phyloP scores from a whole-genome alignment of 2,329 filamentous ascomycete species.

The Epichloe gansuensis region DNA sequence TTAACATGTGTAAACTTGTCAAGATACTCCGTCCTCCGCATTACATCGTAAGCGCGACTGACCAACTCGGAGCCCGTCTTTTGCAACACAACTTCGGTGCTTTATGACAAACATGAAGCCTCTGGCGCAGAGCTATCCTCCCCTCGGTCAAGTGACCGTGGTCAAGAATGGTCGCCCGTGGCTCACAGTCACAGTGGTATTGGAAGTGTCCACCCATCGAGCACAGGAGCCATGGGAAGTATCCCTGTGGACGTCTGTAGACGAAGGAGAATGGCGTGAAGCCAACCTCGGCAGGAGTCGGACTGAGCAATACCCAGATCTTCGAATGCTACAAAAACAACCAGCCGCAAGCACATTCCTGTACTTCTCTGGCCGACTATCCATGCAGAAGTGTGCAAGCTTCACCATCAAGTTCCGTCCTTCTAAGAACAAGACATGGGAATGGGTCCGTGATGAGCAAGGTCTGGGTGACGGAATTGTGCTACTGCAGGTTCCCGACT shows the following conservation, averaged over 20 bases:
- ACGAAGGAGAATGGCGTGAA: constrained; percentile 46
- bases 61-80: background rate
- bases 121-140: constrained; percentile 46
- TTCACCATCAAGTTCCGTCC: constrained; percentile 64
- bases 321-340: constrained; percentile 38
- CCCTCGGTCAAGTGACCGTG: constrained; percentile 62
- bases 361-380: constrained; percentile 43
- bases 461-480: constrained; percentile 53
- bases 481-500: constrained; percentile 24
- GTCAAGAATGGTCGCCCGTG: constrained; percentile 34
- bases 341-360: constrained; percentile 20
- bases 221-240: constrained; percentile 55
- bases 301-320: constrained; percentile 15
- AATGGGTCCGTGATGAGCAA: constrained; percentile 56
- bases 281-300: constrained; percentile 22
- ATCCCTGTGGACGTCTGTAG: constrained; percentile 56
- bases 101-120: constrained; percentile 20
- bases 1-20: no score
- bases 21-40: no score
- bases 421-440: constrained; percentile 43
- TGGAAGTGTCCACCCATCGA: constrained; percentile 50
- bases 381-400: constrained; percentile 34
- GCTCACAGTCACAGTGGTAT: constrained; percentile 60
- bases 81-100: background rate
- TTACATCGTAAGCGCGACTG: background rate